Conservation (phyloP, 345 rosid species). For the Psidium guajava region DNA sequence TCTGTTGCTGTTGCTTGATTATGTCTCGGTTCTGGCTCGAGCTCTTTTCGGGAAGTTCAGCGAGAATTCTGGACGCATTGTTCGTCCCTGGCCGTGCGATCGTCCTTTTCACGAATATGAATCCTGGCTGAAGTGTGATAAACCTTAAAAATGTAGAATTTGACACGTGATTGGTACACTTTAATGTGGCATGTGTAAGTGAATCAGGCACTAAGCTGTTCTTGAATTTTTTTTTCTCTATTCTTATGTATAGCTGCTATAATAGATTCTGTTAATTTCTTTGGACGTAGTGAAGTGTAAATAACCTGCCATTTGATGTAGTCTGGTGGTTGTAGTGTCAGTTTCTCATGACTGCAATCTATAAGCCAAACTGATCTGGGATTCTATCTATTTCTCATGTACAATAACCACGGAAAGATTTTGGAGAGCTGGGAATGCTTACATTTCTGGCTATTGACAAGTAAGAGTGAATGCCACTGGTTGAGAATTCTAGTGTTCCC, state of each 20-base stretch:
- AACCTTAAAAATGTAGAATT: neutral
- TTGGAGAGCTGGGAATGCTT: neutral
- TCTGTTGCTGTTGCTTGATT: neutral
- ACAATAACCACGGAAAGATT: neutral
- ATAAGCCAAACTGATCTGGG: neutral
- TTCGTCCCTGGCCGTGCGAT: neutral
- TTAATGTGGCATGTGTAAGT: neutral
- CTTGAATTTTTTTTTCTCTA: neutral
- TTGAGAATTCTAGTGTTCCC: neutral
- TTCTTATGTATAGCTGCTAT: neutral
- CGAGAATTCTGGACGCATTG: neutral
- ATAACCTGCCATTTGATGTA: neutral
- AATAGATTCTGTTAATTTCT: neutral
- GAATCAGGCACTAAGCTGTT: neutral
- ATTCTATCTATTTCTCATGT: neutral
- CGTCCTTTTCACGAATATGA: neutral
- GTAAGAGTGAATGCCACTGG: neutral
- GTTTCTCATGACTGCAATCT: neutral
- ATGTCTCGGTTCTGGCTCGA: neutral
- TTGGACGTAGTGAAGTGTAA: neutral
- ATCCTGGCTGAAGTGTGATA: neutral
- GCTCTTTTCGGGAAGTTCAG: neutral
- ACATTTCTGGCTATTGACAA: neutral
- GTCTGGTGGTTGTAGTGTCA: neutral
- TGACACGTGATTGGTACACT: neutral